phyloP scores from a whole-genome alignment of 176 grass and related monocot genomes.

The Aegilops tauschii region DNA sequence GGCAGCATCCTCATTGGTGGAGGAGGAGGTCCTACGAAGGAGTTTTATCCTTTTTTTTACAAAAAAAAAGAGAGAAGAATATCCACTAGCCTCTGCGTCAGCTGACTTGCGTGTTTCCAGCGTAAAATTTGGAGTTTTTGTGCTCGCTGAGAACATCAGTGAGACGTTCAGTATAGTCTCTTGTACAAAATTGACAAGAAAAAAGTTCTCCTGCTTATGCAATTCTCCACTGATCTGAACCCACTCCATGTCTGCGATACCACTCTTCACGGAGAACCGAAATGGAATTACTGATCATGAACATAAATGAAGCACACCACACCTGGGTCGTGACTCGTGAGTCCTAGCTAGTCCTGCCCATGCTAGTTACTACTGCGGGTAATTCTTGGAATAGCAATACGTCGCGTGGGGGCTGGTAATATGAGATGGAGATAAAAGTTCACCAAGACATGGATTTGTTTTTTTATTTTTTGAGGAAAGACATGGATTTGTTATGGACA shows the following conservation, averaged over 20 bases:
- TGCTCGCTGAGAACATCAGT: background rate
- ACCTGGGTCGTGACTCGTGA: background rate
- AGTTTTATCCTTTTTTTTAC: too few relatives aligned
- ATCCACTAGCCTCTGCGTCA: too few relatives aligned
- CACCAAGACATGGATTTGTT: background rate
- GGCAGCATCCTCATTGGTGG: too few relatives aligned
- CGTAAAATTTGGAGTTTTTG: background rate
- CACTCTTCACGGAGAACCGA: background rate
- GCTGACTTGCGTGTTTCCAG: background rate
- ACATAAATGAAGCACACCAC: background rate
- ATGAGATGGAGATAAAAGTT: background rate
- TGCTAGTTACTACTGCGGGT: background rate
- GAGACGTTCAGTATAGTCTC: background rate
- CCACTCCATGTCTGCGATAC: too few relatives aligned
- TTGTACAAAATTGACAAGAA: background rate
- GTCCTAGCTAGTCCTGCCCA: background rate
- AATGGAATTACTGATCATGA: background rate
- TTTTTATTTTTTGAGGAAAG: background rate
- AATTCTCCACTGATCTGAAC: background rate
- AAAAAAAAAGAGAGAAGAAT: too few relatives aligned
- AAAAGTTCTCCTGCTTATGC: background rate
- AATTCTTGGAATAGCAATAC: background rate
- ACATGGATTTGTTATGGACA: background rate
- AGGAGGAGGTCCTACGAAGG: too few relatives aligned
- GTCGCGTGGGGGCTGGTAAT: conserved; percentile 17